Base-by-base conservation (phyloP, 306 rosid species). In the Citrullus mucosospermus region DNA sequence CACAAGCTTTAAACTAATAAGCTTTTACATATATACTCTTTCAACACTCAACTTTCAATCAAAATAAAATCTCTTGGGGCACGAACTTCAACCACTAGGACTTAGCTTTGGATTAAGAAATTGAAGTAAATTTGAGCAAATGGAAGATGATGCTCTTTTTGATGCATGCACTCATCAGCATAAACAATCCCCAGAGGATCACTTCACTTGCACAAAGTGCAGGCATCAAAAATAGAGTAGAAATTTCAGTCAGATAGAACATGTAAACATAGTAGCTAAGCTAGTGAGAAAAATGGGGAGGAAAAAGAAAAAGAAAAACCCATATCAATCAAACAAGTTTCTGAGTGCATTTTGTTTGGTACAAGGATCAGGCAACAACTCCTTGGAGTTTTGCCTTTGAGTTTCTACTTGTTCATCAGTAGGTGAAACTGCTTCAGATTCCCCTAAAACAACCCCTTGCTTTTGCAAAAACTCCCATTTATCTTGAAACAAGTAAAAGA, bases 401-500 rank as follows among this genome's bases (percentile, higher is more conserved):
- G 84, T 82, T 20, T 50, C 75, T n/a, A 20, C 17, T 10, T 68
- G 78, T 53, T 85, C 83, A 85, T 80, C 84, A 78, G 81, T 78
- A 36, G 87, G 18, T 28, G 83, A 63, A 25, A 56, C 58, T 51
- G 90, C 55, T 51, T 78, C 82, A 70, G 82, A 83, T 41, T 85
- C 81, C 77, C 75, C 85, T 67, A 69, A 72, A 86, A 84, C 82
- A 73, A 88, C 88, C 72, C 91, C 87, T 88, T 95, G 97, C 86
- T 85, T 89, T 84, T 90, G 85, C 84, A 92, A 82, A 63, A 91
- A 89, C 6, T 87, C 90, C 89, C 87, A 81, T 88, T 92, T 95
- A 90, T 92, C 99, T 84, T 92, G 99, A 56, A 89, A 81, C 78
- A 95, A 92, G 77, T 91, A 95, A 32, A 86, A 57, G 68, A 88